These are phyloP conservation scores for Nicotiana tabacum DNA, from an alignment of 257 asterid species.

Conservation along the genomic window DNA sequence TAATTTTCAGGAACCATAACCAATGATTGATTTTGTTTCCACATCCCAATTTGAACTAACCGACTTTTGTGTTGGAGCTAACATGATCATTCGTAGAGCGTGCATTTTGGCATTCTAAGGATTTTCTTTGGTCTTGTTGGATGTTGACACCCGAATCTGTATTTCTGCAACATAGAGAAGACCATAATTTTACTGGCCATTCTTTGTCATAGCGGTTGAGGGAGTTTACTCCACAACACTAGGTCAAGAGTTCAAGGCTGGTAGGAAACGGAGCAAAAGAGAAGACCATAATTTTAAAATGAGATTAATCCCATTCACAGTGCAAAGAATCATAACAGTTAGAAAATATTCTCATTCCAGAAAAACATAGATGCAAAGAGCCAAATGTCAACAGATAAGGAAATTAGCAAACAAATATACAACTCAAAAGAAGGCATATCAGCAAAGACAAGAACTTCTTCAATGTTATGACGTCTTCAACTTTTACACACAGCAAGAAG, in stretches of 20 bases:
- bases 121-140: conserved; percentile 33
- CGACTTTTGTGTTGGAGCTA: conserved; percentile 36
- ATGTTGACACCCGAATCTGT: conserved; percentile 27
- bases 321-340: neutral
- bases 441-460: neutral
- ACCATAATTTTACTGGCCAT: neutral
- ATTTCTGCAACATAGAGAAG: conserved; percentile 16
- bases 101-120: conserved; percentile 22
- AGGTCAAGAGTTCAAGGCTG: too few relatives aligned
- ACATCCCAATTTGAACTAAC: conserved; percentile 44
- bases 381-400: neutral
- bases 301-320: neutral
- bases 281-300: neutral
- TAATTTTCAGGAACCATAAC: conserved; percentile 11
- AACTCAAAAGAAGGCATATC: neutral
- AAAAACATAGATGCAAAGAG: neutral
- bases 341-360: neutral
- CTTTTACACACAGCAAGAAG: neutral
- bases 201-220: too few relatives aligned
- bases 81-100: conserved; percentile 23
- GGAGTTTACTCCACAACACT: too few relatives aligned
- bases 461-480: neutral
- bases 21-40: conserved; percentile 9
- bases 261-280: neutral
- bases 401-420: neutral